phyloP scores from a whole-genome alignment of 169 alveolate species.

The Ichthyophthirius multifiliis region DNA sequence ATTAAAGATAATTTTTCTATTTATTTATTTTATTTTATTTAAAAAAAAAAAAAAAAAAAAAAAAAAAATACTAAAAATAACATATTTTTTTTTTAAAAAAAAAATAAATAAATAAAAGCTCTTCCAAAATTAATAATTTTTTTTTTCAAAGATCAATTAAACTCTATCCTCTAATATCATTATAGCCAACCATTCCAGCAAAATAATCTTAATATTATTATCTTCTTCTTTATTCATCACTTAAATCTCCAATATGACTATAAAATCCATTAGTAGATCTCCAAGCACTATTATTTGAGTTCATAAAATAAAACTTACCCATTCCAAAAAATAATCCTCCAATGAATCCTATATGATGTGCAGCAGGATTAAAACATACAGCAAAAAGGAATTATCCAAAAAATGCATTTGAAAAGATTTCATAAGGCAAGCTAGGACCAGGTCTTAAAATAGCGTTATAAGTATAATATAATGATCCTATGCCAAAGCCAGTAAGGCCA shows the following conservation, averaged over 20 bases:
- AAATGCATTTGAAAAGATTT: not conserved
- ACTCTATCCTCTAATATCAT: too few relatives aligned
- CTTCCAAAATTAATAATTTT: too few relatives aligned
- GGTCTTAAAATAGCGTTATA: not conserved
- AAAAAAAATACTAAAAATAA: too few relatives aligned
- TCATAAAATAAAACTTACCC: not conserved
- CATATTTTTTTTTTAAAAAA: too few relatives aligned
- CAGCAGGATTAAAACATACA: not conserved
- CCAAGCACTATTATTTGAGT: not conserved
- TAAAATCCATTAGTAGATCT: not conserved
- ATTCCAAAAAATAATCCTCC: not conserved
- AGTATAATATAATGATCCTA: not conserved
- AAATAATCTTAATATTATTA: constrained; percentile 8
- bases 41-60: too few relatives aligned
- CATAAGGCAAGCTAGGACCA: not conserved
- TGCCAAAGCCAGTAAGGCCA: not conserved
- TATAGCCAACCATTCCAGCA: too few relatives aligned
- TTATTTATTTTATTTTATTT: too few relatives aligned
- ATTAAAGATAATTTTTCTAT: too few relatives aligned
- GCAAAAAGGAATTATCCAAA: not conserved
- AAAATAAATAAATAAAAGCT: too few relatives aligned
- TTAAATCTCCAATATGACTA: not conserved
- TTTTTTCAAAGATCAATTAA: too few relatives aligned
- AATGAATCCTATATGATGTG: not conserved
- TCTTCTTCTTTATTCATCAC: not conserved